These are phyloP conservation scores for Botrytis fabae DNA, from an alignment of 2,329 filamentous ascomycete species.

Conservation along the genomic window DNA sequence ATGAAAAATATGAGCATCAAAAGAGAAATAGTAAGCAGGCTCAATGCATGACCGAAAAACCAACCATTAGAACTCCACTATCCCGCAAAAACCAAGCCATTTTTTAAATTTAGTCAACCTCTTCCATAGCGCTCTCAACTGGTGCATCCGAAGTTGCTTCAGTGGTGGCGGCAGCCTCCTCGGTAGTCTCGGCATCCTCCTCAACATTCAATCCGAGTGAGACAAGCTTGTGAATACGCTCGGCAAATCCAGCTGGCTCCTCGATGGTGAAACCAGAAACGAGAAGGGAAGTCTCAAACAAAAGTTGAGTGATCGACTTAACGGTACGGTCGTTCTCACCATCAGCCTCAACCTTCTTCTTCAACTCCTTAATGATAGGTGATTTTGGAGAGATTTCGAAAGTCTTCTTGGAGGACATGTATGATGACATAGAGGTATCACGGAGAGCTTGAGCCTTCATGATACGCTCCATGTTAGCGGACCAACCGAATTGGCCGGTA, in stretches of 20 bases:
- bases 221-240: conserved; percentile 99
- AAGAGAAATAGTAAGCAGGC: conserved; percentile 20
- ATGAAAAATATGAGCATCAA: background rate
- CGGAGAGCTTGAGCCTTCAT: conserved; percentile 99
- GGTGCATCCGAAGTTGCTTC: conserved; percentile 57
- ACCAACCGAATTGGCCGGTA: conserved; percentile 99
- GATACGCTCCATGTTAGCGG: conserved; percentile 99
- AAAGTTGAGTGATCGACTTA: conserved; percentile 97
- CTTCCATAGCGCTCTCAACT: conserved; percentile 90
- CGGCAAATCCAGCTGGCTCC: conserved; percentile 94
- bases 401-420: conserved; percentile 99
- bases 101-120: conserved; percentile 78
- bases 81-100: conserved; percentile 27
- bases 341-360: conserved; percentile 97
- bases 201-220: conserved; percentile 97
- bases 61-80: conserved; percentile 40
- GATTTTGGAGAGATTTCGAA: conserved; percentile 99
- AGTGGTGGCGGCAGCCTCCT: conserved; percentile 60
- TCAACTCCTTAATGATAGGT: conserved; percentile 96
- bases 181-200: conserved; percentile 77
- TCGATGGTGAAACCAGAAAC: conserved; percentile 99
- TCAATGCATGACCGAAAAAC: conserved; percentile 28
- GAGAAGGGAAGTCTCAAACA: conserved; percentile 97
- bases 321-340: conserved; percentile 98
- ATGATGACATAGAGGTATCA: conserved; percentile 99